phyloP scores from a whole-genome alignment of 2,329 filamentous ascomycete species.

The Leptographium radiaticola region DNA sequence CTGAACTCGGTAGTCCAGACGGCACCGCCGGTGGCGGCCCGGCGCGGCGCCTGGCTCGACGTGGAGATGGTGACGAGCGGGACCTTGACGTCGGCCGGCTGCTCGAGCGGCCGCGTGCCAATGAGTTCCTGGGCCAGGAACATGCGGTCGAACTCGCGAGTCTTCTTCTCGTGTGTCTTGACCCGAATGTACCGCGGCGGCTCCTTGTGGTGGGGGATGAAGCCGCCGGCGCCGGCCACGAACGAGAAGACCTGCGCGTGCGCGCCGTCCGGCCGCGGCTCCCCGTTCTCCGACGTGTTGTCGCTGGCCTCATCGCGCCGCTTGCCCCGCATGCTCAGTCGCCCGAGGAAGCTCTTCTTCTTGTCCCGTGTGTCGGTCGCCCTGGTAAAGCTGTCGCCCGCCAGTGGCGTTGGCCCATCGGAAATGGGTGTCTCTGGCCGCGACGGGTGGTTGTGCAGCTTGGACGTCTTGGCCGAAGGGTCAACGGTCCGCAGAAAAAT shows the following conservation, averaged over 20 bases:
- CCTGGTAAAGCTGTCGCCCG: slow-evolving; percentile 27
- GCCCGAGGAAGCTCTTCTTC: slow-evolving; percentile 89
- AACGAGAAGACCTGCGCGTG: slow-evolving; percentile 74
- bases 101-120: slow-evolving; percentile 33
- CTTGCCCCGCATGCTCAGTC: slow-evolving; percentile 54
- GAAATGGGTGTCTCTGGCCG: slow-evolving; percentile 36
- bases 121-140: slow-evolving; percentile 88
- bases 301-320: slow-evolving; percentile 53
- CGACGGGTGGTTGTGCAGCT: slow-evolving; percentile 32
- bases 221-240: slow-evolving; percentile 57
- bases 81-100: slow-evolving; percentile 13
- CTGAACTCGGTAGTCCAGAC: slow-evolving; percentile 93
- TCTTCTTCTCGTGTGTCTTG: slow-evolving; percentile 65
- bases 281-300: slow-evolving; percentile 57
- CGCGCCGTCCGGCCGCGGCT: slow-evolving; percentile 61
- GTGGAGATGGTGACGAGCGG: slow-evolving; percentile 17
- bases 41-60: slow-evolving; percentile 24
- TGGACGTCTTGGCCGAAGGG: slow-evolving; percentile 35
- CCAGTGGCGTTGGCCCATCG: slow-evolving; percentile 1
- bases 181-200: slow-evolving; percentile 87
- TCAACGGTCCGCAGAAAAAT: slow-evolving; percentile 55
- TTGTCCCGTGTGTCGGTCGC: slow-evolving; percentile 49
- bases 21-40: slow-evolving; percentile 42
- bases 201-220: slow-evolving; percentile 75
- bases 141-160: slow-evolving; percentile 68